Percentiles rank a stretch among this genome's conserved stretches.
Evolutionary conservation across 176 grass and related monocot genomes (phyloP).

Genomic region (Juncus inflexus): DNA sequence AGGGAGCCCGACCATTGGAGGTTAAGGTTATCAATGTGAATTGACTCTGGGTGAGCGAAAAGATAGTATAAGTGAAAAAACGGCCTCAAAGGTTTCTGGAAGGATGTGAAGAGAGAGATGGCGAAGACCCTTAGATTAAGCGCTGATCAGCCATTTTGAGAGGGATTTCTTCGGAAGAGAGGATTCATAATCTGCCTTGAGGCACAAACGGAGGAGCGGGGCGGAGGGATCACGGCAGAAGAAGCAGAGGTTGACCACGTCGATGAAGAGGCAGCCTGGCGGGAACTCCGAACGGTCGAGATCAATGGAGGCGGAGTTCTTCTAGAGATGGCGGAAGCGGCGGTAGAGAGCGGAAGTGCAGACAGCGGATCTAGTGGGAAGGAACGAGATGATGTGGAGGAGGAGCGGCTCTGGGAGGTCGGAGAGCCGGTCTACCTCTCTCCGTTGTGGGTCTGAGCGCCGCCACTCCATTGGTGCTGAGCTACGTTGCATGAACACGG

Average conservation of each 20-base stretch:
- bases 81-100: background rate
- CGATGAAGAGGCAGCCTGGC: background rate
- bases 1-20: too few relatives aligned
- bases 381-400: slow-evolving; percentile 5
- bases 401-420: too few relatives aligned
- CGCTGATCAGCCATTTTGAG: background rate
- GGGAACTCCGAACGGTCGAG: background rate
- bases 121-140: background rate
- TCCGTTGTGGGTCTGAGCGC: too few relatives aligned
- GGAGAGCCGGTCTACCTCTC: too few relatives aligned
- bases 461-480: too few relatives aligned
- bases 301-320: background rate
- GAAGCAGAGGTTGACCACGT: background rate
- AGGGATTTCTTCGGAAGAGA: background rate
- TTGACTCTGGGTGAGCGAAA: background rate
- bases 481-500: too few relatives aligned
- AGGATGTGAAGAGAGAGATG: background rate
- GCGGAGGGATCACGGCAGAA: background rate
- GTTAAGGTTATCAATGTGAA: background rate
- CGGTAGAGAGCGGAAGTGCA: background rate
- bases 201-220: background rate
- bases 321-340: background rate
- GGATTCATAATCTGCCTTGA: background rate
- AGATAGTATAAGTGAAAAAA: background rate
- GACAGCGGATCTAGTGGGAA: background rate